Evolutionary conservation across 2,329 filamentous ascomycete species (phyloP).

Genomic region (Geosmithia putterillii): DNA sequence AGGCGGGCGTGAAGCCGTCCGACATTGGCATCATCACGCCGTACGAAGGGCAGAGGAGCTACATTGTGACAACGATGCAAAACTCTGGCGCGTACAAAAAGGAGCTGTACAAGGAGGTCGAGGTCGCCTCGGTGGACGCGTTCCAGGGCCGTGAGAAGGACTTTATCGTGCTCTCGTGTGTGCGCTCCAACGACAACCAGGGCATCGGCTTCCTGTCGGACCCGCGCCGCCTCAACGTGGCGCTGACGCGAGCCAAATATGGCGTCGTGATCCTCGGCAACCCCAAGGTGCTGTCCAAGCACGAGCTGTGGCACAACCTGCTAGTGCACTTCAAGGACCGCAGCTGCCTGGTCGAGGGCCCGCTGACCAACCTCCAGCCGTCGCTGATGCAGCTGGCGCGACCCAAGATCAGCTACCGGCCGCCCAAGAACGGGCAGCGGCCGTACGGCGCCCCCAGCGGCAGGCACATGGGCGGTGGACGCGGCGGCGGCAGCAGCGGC

Average conservation of each 20-base stretch:
- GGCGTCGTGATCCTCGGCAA: slow-evolving; percentile 95
- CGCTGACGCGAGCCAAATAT: slow-evolving; percentile 91
- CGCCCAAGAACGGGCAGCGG: slow-evolving; percentile 67
- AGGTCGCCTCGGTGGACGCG: slow-evolving; percentile 94
- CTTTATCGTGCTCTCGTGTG: slow-evolving; percentile 95
- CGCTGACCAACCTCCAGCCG: slow-evolving; percentile 88
- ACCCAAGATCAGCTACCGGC: slow-evolving; percentile 84
- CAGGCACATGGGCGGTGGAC: background rate
- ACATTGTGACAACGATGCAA: slow-evolving; percentile 99
- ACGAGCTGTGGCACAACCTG: slow-evolving; percentile 94
- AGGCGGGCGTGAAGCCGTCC: slow-evolving; percentile 85
- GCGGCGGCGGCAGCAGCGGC: slow-evolving; percentile 20
- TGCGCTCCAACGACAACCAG: slow-evolving; percentile 97
- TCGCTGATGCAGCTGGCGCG: slow-evolving; percentile 90
- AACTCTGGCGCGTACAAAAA: slow-evolving; percentile 96
- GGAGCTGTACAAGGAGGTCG: slow-evolving; percentile 95
- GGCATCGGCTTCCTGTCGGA: slow-evolving; percentile 98
- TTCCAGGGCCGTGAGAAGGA: slow-evolving; percentile 99
- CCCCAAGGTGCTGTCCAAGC: slow-evolving; percentile 93
- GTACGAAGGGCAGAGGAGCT: slow-evolving; percentile 96
- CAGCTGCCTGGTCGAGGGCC: slow-evolving; percentile 91
- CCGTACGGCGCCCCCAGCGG: slow-evolving; percentile 51
- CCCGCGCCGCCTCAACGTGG: slow-evolving; percentile 92
- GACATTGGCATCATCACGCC: slow-evolving; percentile 98
- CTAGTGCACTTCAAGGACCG: slow-evolving; percentile 93